These are phyloP conservation scores for Cordyceps tenuipes DNA, from an alignment of 2,329 filamentous ascomycete species.

Conservation along the genomic window DNA sequence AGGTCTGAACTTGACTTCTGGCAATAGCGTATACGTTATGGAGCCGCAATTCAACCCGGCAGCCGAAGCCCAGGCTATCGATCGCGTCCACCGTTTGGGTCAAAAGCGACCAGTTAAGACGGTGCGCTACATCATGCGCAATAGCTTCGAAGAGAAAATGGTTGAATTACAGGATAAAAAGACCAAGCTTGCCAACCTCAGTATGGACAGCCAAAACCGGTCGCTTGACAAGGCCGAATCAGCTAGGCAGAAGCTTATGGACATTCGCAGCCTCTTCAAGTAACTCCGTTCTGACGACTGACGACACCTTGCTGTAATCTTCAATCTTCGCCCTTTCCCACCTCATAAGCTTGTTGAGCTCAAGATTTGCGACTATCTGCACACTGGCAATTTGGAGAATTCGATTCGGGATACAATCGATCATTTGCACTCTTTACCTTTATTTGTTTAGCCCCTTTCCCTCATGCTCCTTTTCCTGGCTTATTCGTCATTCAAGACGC, in stretches of 20 bases:
- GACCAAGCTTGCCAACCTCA: constrained; percentile 79
- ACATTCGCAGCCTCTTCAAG: constrained; percentile 51
- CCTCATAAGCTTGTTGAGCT: neutral
- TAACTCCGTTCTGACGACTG: constrained; percentile 18
- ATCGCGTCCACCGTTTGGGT: constrained; percentile 84
- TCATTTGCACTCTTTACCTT: neutral
- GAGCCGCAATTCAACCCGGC: constrained; percentile 97
- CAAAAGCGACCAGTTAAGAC: constrained; percentile 86
- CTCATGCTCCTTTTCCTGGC: constrained; percentile 14
- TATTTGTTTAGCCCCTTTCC: neutral
- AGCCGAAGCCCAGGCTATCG: constrained; percentile 87
- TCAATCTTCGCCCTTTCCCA: neutral
- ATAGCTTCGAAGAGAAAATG: constrained; percentile 93
- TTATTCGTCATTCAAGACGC: neutral
- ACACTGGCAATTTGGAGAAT: neutral
- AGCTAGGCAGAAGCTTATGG: constrained; percentile 54
- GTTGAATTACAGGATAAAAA: constrained; percentile 85
- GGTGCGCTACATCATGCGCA: constrained; percentile 78
- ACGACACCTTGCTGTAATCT: neutral
- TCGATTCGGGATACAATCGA: neutral
- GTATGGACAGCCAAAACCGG: constrained; percentile 59
- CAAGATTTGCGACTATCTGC: neutral
- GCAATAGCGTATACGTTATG: constrained; percentile 89
- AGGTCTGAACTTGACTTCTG: constrained; percentile 81
- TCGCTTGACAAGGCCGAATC: constrained; percentile 42